phyloP scores from a whole-genome alignment of 2,329 filamentous ascomycete species.

The Colletotrichum tropicale region DNA sequence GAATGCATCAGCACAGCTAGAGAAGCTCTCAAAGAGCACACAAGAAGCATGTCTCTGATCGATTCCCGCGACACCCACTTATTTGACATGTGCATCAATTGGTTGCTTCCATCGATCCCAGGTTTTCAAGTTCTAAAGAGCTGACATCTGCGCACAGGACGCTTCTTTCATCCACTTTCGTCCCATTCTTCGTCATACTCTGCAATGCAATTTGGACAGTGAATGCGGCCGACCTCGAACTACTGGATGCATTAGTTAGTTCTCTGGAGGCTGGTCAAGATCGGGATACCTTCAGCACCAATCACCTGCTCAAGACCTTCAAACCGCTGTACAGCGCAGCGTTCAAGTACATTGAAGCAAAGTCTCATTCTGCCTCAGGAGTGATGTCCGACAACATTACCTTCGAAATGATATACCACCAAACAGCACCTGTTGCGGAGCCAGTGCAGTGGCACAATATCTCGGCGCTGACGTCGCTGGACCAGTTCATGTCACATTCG shows the following conservation, averaged over 20 bases:
- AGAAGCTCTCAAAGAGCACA: background rate
- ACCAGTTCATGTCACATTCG: no score
- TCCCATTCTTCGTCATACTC: background rate
- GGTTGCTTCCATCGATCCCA: background rate
- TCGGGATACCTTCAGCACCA: rapidly evolving
- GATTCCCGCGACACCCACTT: background rate
- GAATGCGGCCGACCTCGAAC: background rate
- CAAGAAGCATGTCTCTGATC: background rate
- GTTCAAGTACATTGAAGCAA: background rate
- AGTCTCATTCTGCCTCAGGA: background rate
- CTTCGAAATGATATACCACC: no score
- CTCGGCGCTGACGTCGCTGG: no score
- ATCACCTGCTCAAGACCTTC: background rate
- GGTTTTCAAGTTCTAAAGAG: background rate
- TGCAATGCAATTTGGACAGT: background rate
- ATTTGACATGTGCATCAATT: background rate
- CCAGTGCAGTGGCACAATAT: no score
- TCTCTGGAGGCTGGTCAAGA: background rate
- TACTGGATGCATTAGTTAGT: background rate
- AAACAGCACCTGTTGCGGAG: no score
- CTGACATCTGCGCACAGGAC: background rate
- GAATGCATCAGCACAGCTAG: background rate
- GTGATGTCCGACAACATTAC: no score
- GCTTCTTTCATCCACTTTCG: background rate
- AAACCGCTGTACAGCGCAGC: background rate